phyloP scores from a whole-genome alignment of 2,329 filamentous ascomycete genomes.

The Amauroascus verrucosus region DNA sequence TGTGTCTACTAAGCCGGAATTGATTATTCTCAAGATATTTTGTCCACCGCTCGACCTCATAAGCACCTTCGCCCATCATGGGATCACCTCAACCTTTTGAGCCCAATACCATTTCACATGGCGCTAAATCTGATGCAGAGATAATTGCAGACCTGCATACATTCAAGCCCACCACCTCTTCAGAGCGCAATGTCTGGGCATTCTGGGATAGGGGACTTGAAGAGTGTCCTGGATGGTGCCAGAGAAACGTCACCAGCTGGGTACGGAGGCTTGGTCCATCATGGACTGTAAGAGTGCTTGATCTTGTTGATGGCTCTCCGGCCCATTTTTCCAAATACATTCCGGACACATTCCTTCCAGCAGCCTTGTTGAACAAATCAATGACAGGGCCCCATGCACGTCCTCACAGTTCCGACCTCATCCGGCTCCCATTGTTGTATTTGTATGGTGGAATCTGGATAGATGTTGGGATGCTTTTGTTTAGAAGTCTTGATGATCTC shows the following conservation, averaged over 20 bases:
- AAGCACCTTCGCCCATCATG: too few species aligned
- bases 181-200: conserved; percentile 35
- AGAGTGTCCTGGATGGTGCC: conserved; percentile 31
- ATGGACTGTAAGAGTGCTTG: conserved; percentile 37
- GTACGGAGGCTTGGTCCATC: conserved; percentile 31
- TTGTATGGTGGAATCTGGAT: conserved; percentile 35
- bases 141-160: conserved; percentile 4
- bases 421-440: conserved; percentile 36
- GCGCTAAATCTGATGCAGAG: conserved; percentile 2
- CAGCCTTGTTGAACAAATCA: conserved; percentile 34
- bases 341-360: conserved; percentile 29
- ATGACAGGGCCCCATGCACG: conserved; percentile 39
- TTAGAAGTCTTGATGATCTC: conserved; percentile 30
- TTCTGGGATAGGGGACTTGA: conserved; percentile 32
- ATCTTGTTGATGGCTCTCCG: conserved; percentile 29
- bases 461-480: conserved; percentile 34
- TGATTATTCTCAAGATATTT: too few species aligned
- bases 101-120: too few species aligned
- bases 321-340: conserved; percentile 34
- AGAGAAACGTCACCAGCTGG: conserved; percentile 36
- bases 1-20: too few species aligned
- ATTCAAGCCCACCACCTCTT: conserved; percentile 22
- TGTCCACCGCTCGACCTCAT: too few species aligned
- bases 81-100: too few species aligned
- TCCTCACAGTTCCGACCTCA: conserved; percentile 40